Evolutionary conservation across 2,329 filamentous ascomycete genomes (phyloP).

Genomic region (Colletotrichum sansevieriae): DNA sequence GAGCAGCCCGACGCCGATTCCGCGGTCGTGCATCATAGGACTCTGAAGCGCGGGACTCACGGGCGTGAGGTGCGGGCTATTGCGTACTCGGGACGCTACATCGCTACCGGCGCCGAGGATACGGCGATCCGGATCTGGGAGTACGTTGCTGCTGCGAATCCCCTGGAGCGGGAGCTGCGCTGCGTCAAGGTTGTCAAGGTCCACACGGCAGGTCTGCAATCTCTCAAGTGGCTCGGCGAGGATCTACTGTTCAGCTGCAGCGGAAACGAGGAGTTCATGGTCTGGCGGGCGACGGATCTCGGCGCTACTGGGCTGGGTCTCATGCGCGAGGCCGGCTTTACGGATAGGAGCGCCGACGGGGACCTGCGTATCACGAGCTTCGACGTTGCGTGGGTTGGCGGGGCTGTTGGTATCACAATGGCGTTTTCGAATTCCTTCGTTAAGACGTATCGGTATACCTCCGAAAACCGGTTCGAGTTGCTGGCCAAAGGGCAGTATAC

Average conservation of each 20-base stretch:
- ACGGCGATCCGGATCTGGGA: slow-evolving; percentile 80
- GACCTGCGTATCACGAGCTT: slow-evolving; percentile 89
- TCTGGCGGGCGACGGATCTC: slow-evolving; percentile 77
- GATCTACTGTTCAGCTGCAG: slow-evolving; percentile 85
- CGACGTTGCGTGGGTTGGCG: slow-evolving; percentile 61
- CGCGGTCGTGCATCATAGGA: slow-evolving; percentile 48
- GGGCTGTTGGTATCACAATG: slow-evolving; percentile 73
- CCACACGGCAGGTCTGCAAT: slow-evolving; percentile 88
- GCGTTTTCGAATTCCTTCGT: slow-evolving; percentile 88
- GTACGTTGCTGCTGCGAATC: slow-evolving; percentile 46
- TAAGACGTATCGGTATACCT: slow-evolving; percentile 68
- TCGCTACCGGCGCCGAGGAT: slow-evolving; percentile 81
- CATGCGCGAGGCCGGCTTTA: slow-evolving; percentile 67
- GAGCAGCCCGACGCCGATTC: slow-evolving; percentile 52
- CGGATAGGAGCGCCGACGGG: slow-evolving; percentile 62
- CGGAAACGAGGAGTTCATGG: slow-evolving; percentile 89
- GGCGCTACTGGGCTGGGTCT: slow-evolving; percentile 67
- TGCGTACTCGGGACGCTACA: slow-evolving; percentile 54
- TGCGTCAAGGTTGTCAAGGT: slow-evolving; percentile 77
- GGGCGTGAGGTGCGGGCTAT: slow-evolving; percentile 83
- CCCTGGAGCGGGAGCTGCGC: slow-evolving; percentile 45
- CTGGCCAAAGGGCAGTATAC: slow-evolving; percentile 72
- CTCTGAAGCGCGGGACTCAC: slow-evolving; percentile 80
- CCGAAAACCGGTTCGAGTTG: slow-evolving; percentile 58
- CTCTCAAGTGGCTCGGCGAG: slow-evolving; percentile 75